A percentile compares a stretch with the other conserved stretches of the same genome.
phyloP scores from a whole-genome alignment of 352 stramenopile genomes.

The Pythium plurisporium region DNA sequence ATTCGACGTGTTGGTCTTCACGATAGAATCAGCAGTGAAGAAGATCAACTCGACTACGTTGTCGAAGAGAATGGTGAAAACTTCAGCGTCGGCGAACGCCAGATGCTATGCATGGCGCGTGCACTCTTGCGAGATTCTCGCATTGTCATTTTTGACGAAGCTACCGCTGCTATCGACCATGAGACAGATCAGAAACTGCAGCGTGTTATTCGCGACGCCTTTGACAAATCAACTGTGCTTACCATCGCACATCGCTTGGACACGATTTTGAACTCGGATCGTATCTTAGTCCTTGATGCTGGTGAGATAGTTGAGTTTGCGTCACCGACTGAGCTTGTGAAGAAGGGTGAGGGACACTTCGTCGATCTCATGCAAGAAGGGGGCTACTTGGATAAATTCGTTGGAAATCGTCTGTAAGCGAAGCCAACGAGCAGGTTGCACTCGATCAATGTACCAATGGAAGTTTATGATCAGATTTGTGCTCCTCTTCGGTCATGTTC shows the following conservation, averaged over 20 bases:
- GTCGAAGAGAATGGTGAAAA: slow-evolving; percentile 94
- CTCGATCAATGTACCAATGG: no score
- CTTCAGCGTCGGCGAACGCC: slow-evolving; percentile 68
- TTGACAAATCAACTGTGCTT: slow-evolving; percentile 89
- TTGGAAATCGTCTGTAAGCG: background rate
- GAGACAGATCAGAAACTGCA: slow-evolving; percentile 56
- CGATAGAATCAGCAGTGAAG: slow-evolving; percentile 43
- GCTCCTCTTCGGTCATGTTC: no score
- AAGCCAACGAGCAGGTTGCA: background rate
- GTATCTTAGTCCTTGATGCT: slow-evolving; percentile 34
- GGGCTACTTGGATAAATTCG: slow-evolving; percentile 28
- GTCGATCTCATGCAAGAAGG: slow-evolving; percentile 40
- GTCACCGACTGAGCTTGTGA: slow-evolving; percentile 54
- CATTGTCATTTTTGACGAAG: slow-evolving; percentile 74
- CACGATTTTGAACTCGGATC: slow-evolving; percentile 1
- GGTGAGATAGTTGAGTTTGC: slow-evolving; percentile 84
- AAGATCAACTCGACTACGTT: slow-evolving; percentile 38
- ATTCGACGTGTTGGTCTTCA: slow-evolving; percentile 38
- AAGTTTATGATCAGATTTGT: no score
- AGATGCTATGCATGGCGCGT: slow-evolving; percentile 54
- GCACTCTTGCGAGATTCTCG: slow-evolving; percentile 76
- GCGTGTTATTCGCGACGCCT: slow-evolving; percentile 73
- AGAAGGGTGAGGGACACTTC: slow-evolving; percentile 31
- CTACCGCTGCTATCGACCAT: slow-evolving; percentile 68
- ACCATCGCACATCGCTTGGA: slow-evolving; percentile 66